phyloP scores from a whole-genome alignment of 129 eudicot species.

The Kitagawia praeruptora region DNA sequence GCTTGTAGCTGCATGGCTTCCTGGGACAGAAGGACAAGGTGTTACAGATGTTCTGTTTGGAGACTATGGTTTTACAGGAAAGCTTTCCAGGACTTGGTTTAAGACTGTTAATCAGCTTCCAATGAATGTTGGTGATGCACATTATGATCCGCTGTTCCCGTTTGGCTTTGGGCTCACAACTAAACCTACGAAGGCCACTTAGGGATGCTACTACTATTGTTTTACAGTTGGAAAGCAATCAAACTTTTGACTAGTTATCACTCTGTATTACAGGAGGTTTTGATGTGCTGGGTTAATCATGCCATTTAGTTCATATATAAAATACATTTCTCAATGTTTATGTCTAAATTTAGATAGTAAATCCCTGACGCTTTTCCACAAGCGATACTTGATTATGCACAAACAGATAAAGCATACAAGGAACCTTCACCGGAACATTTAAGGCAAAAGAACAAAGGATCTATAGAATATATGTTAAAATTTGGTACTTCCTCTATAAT shows the following conservation, averaged over 20 bases:
- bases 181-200: slow-evolving; percentile 13
- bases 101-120: slow-evolving; percentile 22
- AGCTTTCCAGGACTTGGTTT: slow-evolving; percentile 19
- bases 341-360: not conserved
- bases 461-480: too few species aligned
- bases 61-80: slow-evolving; percentile 14
- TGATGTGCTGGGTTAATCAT: not conserved
- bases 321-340: not conserved
- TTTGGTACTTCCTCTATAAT: not conserved
- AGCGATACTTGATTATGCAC: not conserved
- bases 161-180: slow-evolving; percentile 51
- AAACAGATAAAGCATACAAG: not conserved
- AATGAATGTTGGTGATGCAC: slow-evolving; percentile 52
- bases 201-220: not conserved
- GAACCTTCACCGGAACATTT: not conserved
- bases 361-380: not conserved
- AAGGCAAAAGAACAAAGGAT: not conserved
- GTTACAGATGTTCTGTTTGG: slow-evolving; percentile 15
- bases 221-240: not conserved
- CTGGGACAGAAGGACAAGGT: slow-evolving; percentile 29
- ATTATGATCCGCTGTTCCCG: slow-evolving; percentile 59
- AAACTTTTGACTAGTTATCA: not conserved
- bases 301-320: not conserved
- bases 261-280: not conserved
- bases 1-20: slow-evolving; percentile 89